Percentiles rank a stretch among this genome's conserved stretches.
phyloP scores from a whole-genome alignment of 2,329 filamentous ascomycete species.

The Aspergillus fischeri region DNA sequence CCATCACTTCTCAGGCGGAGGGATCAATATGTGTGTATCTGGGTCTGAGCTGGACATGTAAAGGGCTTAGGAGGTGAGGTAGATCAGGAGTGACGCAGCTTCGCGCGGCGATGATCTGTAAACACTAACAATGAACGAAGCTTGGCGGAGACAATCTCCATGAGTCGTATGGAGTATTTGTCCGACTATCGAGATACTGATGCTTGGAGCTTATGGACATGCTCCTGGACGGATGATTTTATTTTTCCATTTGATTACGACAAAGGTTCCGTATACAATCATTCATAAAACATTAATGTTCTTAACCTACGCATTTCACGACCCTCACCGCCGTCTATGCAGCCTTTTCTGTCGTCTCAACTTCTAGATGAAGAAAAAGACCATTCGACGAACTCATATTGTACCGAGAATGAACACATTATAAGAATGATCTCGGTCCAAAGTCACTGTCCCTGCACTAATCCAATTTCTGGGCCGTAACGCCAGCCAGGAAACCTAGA shows the following conservation, averaged over 20 bases:
- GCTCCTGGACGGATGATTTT: not conserved
- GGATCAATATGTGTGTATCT: not conserved
- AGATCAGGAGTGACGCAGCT: not conserved
- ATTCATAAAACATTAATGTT: not conserved
- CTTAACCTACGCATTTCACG: not conserved
- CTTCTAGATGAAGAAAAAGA: not conserved
- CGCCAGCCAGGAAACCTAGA: not conserved
- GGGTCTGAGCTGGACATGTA: not conserved
- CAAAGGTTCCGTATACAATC: not conserved
- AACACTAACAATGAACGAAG: conserved; percentile 1
- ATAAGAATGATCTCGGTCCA: not conserved
- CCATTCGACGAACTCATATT: not conserved
- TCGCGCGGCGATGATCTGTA: not conserved
- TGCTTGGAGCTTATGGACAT: not conserved
- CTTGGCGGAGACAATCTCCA: conserved; percentile 4
- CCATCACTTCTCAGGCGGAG: not conserved
- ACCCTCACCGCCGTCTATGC: not conserved
- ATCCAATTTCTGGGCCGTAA: not conserved
- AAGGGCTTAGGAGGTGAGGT: not conserved
- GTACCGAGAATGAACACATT: not conserved
- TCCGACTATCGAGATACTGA: not conserved
- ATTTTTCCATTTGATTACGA: not conserved
- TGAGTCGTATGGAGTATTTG: not conserved
- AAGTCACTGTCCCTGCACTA: not conserved
- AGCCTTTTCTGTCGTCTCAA: too few species aligned